Conservation (phyloP, 2,329 filamentous ascomycete genomes). For the Hypoxylon sp. region DNA sequence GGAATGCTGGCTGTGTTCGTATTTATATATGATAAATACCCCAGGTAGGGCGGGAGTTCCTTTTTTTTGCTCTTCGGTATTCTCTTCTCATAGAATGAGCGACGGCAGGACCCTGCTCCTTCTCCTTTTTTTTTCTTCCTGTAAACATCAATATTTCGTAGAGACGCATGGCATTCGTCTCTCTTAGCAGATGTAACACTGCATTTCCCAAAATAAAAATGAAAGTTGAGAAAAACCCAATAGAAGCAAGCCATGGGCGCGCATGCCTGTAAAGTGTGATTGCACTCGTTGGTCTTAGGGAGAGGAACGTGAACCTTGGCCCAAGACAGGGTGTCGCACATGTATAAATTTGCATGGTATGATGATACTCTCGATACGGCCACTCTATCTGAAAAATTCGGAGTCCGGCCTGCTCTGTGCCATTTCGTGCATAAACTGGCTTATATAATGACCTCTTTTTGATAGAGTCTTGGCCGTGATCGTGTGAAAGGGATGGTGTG, state of each 20-base stretch:
- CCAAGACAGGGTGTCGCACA: not conserved
- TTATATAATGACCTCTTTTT: not conserved
- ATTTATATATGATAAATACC: constrained; percentile 9
- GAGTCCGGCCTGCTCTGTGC: not conserved
- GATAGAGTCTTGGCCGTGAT: not conserved
- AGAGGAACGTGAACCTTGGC: not conserved
- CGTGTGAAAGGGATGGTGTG: not conserved
- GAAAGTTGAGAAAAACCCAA: not conserved
- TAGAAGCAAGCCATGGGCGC: not conserved
- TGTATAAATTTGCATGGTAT: not conserved
- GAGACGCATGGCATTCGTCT: not conserved
- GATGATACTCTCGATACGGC: not conserved
- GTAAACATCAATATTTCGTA: not conserved
- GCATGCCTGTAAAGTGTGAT: not conserved
- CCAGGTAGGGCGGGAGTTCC: not conserved
- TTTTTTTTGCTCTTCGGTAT: not conserved
- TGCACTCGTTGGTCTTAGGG: not conserved
- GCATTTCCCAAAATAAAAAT: not conserved
- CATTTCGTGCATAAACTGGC: no score
- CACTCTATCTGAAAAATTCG: not conserved
- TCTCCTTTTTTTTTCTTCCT: not conserved
- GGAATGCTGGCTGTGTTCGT: not conserved
- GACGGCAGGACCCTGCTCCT: not conserved
- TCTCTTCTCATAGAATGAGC: not conserved
- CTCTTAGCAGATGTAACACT: not conserved